These are phyloP conservation scores for Solanum hybrid DNA, from an alignment of 305 asterid genomes.

Conservation along the genomic window DNA sequence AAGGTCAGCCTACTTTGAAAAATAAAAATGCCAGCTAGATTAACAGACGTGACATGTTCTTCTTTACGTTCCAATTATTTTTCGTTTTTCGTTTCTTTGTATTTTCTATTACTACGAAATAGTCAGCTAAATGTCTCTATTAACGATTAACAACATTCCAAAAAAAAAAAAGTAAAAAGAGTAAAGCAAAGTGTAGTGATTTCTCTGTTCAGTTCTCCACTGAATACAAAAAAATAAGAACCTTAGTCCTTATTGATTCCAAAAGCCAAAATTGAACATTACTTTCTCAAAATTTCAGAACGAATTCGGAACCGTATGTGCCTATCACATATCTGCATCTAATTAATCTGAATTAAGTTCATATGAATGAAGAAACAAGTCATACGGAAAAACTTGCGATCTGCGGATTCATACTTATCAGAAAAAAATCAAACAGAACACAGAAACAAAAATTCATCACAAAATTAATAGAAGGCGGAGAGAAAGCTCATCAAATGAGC, in stretches of 20 bases:
- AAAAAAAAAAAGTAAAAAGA: background rate
- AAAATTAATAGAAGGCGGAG: background rate
- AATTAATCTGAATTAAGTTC: background rate
- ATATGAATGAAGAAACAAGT: background rate
- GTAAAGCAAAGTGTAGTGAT: background rate
- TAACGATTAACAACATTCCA: background rate
- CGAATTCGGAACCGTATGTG: background rate
- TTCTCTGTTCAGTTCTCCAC: background rate
- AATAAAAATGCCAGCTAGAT: too few relatives aligned
- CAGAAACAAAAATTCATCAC: background rate
- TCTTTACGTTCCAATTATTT: background rate
- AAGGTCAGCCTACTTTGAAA: too few relatives aligned
- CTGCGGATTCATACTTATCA: background rate
- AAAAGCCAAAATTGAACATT: background rate
- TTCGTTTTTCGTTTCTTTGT: background rate
- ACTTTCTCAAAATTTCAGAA: background rate
- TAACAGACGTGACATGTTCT: constrained; percentile 6
- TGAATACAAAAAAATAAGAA: background rate
- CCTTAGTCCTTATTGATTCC: background rate
- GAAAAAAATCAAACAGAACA: background rate
- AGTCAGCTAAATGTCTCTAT: background rate
- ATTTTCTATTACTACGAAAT: background rate
- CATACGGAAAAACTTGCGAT: background rate
- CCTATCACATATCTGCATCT: background rate
- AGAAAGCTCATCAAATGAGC: background rate